Percentiles rank a stretch among this genome's conserved stretches.
phyloP scores from a whole-genome alignment of 202 grass and related monocot genomes.

The Schoenoplectus tabernaemontani region DNA sequence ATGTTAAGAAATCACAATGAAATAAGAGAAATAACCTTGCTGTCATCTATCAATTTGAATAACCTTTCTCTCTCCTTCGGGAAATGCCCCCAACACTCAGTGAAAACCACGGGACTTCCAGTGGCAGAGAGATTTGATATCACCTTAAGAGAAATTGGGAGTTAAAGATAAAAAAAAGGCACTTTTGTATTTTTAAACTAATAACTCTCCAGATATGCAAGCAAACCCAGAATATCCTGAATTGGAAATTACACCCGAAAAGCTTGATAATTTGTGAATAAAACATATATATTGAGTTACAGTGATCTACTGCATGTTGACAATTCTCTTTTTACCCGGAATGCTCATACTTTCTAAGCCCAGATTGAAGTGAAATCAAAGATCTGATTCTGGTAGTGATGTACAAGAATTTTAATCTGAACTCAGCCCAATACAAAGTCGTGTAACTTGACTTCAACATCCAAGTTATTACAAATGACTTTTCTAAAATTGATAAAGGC shows the following conservation, averaged over 20 bases:
- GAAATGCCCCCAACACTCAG: constrained; percentile 78
- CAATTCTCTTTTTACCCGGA: neutral
- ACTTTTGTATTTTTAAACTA: neutral
- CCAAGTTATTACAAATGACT: neutral
- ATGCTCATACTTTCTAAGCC: neutral
- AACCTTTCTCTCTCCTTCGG: constrained; percentile 75
- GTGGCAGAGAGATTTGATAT: constrained; percentile 89
- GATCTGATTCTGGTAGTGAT: neutral
- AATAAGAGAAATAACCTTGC: constrained; percentile 46
- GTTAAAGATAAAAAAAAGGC: neutral
- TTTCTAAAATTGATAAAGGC: neutral
- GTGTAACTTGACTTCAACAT: neutral
- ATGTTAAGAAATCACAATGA: neutral
- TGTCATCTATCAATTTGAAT: constrained; percentile 69
- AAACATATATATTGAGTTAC: neutral
- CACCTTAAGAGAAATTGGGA: constrained; percentile 37
- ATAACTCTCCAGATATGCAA: neutral
- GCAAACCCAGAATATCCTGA: neutral
- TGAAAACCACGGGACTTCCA: constrained; percentile 56
- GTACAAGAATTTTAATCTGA: neutral
- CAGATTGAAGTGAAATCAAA: neutral
- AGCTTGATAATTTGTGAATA: neutral
- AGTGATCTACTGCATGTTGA: neutral
- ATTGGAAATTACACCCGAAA: neutral
- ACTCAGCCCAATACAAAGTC: neutral